phyloP scores from a whole-genome alignment of 2,329 filamentous ascomycete genomes.

The Microdochium bolleyi region DNA sequence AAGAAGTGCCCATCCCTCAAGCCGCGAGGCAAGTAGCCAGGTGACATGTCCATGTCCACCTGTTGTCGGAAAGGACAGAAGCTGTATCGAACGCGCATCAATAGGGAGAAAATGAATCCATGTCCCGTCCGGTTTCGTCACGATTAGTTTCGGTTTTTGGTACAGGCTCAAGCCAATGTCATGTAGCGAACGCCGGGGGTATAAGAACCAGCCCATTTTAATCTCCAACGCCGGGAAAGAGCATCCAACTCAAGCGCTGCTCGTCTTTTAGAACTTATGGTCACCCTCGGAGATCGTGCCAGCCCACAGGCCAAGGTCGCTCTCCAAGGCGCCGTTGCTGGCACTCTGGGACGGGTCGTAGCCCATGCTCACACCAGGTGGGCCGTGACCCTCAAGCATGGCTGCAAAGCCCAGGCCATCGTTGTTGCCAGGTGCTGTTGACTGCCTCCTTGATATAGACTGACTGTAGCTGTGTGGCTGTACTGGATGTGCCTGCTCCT shows the following conservation, averaged over 20 bases:
- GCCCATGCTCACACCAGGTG: not conserved
- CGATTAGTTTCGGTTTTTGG: not conserved
- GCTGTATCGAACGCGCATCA: too few species aligned
- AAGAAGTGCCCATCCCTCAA: too few species aligned
- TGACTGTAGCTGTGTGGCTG: not conserved
- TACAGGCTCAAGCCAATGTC: not conserved
- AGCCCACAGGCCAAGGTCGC: not conserved
- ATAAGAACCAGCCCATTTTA: not conserved
- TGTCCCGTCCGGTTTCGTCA: not conserved
- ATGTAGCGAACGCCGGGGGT: not conserved
- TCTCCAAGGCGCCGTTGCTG: not conserved
- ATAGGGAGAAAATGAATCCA: not conserved
- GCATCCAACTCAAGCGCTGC: not conserved
- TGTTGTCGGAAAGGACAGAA: too few species aligned
- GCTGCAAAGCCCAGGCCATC: not conserved
- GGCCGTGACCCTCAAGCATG: not conserved
- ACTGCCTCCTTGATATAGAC: not conserved
- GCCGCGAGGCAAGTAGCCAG: too few species aligned
- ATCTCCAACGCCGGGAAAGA: not conserved
- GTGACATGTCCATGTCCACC: too few species aligned
- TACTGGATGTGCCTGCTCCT: not conserved
- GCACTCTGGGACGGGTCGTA: not conserved
- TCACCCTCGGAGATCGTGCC: not conserved
- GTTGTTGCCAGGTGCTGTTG: not conserved
- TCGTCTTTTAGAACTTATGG: not conserved